Evolutionary conservation across 2,329 filamentous ascomycete genomes (phyloP).

Genomic region (Xylaria sp.): DNA sequence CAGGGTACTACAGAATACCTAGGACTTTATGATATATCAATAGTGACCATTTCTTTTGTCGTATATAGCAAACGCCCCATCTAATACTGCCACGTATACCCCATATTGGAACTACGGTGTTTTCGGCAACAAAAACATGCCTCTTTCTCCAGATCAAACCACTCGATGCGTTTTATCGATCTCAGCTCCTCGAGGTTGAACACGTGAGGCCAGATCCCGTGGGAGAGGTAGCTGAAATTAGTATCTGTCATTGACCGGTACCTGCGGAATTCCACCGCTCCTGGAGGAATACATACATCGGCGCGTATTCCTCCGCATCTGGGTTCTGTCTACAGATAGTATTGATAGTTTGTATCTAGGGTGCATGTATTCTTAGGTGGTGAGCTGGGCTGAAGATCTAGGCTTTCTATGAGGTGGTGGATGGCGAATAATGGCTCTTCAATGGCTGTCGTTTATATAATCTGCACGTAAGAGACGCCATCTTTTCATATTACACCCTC

Average conservation of each 20-base stretch:
- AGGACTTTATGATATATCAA: background rate
- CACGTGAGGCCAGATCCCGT: background rate
- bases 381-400: background rate
- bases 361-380: background rate
- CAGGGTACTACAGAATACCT: slow-evolving; percentile 1
- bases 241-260: background rate
- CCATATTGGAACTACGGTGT: background rate
- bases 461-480: slow-evolving; percentile 1
- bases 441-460: background rate
- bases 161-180: background rate
- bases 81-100: background rate
- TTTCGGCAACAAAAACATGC: background rate
- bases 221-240: background rate
- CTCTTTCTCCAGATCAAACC: background rate
- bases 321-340: background rate
- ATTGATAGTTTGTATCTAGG: background rate
- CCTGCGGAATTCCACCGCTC: slow-evolving; percentile 17
- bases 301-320: slow-evolving; percentile 4
- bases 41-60: background rate
- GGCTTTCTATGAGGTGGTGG: background rate
- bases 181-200: background rate
- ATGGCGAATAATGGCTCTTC: background rate
- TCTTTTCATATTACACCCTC: background rate
- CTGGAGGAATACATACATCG: background rate
- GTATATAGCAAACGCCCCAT: background rate